These are phyloP conservation scores for Neophaeococcomyces mojaviensis DNA, from an alignment of 2,329 filamentous ascomycete genomes.

Conservation along the genomic window DNA sequence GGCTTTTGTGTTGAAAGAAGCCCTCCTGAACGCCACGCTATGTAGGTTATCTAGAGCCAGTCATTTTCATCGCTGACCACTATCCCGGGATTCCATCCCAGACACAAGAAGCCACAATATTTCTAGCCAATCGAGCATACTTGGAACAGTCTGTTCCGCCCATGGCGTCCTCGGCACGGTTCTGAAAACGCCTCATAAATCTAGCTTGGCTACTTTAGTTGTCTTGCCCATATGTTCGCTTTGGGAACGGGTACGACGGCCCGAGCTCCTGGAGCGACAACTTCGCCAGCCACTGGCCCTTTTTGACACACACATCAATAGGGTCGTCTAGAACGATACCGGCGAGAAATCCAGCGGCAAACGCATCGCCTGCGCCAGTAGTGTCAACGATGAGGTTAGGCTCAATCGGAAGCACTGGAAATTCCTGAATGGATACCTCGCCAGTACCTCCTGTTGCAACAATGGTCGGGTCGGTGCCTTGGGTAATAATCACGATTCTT, in stretches of 20 bases:
- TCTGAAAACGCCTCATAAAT: too few species aligned
- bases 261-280: conserved; percentile 92
- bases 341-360: conserved; percentile 87
- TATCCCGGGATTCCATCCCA: too few species aligned
- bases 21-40: conserved; percentile 14
- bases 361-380: conserved; percentile 93
- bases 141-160: too few species aligned
- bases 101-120: too few species aligned
- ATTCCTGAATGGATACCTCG: conserved; percentile 66
- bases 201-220: not conserved
- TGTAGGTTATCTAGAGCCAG: conserved; percentile 6
- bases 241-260: conserved; percentile 78
- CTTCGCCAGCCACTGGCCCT: conserved; percentile 93
- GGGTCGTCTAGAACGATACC: conserved; percentile 79
- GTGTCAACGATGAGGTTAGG: conserved; percentile 82
- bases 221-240: conserved; percentile 45
- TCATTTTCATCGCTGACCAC: too few species aligned
- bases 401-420: conserved; percentile 71
- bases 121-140: too few species aligned
- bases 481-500: conserved; percentile 84
- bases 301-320: conserved; percentile 71
- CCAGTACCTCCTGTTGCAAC: conserved; percentile 61
- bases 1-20: conserved; percentile 24
- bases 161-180: too few species aligned
- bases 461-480: conserved; percentile 85